Evolutionary conservation across 192 early-diverging fungal species (phyloP).

Genomic region (Backusella circina): DNA sequence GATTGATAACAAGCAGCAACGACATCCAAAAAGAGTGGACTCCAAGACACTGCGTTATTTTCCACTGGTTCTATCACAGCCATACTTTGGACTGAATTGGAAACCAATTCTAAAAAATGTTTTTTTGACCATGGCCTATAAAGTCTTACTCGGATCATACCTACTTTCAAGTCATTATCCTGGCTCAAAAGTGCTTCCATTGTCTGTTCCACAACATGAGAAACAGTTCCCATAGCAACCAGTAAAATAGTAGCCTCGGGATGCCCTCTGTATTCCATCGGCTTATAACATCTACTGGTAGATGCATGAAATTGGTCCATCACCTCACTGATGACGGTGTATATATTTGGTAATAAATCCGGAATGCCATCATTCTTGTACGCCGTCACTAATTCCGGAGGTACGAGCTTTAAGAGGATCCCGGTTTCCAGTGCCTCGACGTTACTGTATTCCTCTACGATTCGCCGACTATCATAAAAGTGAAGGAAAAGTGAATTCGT

Average conservation of each 20-base stretch:
- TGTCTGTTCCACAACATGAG: constrained; percentile 41
- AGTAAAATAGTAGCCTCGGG: constrained; percentile 64
- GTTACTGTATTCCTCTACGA: not conserved
- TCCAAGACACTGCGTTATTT: constrained; percentile 60
- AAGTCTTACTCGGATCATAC: constrained; percentile 71
- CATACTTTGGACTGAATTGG: constrained; percentile 56
- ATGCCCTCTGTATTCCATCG: constrained; percentile 64
- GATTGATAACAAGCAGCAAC: constrained; percentile 60
- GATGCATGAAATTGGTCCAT: constrained; percentile 46
- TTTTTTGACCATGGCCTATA: constrained; percentile 70
- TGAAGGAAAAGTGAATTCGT: not conserved
- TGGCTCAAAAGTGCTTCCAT: constrained; percentile 19
- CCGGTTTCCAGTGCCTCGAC: not conserved
- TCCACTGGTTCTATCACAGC: constrained; percentile 61
- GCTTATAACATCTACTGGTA: constrained; percentile 54
- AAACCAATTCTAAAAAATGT: constrained; percentile 53
- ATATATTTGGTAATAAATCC: constrained; percentile 4
- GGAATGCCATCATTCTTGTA: not conserved
- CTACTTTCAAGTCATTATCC: constrained; percentile 41
- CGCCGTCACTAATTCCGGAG: constrained; percentile 3
- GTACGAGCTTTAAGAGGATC: not conserved
- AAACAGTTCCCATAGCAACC: constrained; percentile 66
- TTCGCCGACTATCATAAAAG: not conserved
- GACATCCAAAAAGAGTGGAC: constrained; percentile 82
- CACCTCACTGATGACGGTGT: constrained; percentile 41